A percentile compares a stretch with the other conserved stretches of the same genome.
Conservation (phyloP, 805 yeast species). For the Candida pseudofarinosa region DNA sequence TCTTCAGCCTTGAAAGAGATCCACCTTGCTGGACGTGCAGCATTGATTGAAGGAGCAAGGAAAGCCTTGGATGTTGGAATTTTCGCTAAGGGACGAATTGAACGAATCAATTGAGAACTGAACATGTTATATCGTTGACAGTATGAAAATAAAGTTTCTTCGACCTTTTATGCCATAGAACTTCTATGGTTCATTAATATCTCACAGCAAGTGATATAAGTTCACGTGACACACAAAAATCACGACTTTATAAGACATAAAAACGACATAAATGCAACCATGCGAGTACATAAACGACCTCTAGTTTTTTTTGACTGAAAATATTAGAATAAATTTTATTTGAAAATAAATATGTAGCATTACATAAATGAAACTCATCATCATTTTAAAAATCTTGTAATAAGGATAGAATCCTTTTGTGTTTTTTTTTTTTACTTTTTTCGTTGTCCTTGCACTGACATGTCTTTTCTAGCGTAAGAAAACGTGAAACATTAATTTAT, state of each 20-base stretch:
- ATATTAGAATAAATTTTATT: neutral
- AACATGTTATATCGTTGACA: neutral
- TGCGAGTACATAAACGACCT: neutral
- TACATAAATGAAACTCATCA: neutral
- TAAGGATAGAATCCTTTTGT: neutral
- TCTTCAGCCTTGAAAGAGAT: slow-evolving; percentile 30
- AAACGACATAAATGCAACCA: neutral
- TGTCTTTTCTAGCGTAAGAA: neutral
- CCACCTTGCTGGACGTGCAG: neutral
- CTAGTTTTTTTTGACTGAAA: neutral
- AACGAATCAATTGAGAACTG: neutral
- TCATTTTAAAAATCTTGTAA: neutral
- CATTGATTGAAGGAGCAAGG: neutral
- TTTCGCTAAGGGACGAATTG: neutral
- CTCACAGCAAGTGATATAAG: neutral
- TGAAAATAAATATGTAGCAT: neutral
- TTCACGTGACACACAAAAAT: neutral
- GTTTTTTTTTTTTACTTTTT: too few species aligned
- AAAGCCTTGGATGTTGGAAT: neutral
- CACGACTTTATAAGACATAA: neutral
- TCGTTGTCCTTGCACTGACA: neutral
- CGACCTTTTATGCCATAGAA: neutral
- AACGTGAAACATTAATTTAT: neutral
- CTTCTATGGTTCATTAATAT: neutral
- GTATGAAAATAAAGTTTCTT: neutral